Percentiles rank a stretch among this genome's conserved stretches.
These are phyloP conservation scores for Arthrobotrys conoides DNA, from an alignment of 2,329 filamentous ascomycete genomes.

Conservation along the genomic window DNA sequence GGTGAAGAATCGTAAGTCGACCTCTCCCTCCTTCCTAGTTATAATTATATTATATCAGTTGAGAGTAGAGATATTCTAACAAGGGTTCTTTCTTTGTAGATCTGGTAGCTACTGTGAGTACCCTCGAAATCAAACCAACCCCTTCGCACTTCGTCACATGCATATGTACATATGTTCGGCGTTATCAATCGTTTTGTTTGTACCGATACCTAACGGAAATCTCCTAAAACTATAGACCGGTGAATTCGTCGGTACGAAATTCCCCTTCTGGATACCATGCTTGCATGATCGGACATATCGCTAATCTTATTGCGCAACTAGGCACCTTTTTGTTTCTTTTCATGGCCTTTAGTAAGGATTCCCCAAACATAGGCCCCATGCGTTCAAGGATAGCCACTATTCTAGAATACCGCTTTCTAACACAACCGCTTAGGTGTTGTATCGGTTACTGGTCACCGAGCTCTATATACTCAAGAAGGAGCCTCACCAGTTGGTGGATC, in stretches of 20 bases:
- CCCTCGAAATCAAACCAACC: conserved; percentile 25
- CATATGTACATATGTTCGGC: conserved; percentile 11
- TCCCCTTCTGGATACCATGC: conserved; percentile 18
- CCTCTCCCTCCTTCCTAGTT: too few relatives aligned
- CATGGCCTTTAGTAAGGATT: conserved; percentile 45
- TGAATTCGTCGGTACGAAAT: conserved; percentile 52
- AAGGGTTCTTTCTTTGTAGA: conserved; percentile 23
- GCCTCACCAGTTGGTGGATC: conserved; percentile 21
- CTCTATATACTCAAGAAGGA: conserved; percentile 34
- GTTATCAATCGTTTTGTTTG: conserved; percentile 15
- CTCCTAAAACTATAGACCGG: conserved; percentile 20
- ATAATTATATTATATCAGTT: conserved; percentile 3
- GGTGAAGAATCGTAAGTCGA: conserved; percentile 54
- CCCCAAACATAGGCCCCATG: background rate
- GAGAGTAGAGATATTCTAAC: conserved; percentile 20
- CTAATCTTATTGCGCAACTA: conserved; percentile 27
- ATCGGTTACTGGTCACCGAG: conserved; percentile 34
- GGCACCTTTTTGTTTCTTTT: conserved; percentile 56
- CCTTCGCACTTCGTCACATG: too few relatives aligned
- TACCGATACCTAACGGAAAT: conserved; percentile 26
- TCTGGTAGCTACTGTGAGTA: conserved; percentile 54
- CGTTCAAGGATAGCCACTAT: background rate
- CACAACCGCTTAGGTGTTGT: conserved; percentile 21
- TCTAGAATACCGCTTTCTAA: conserved; percentile 20
- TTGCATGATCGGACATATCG: conserved; percentile 20